These are phyloP conservation scores for Spergularia azorica DNA, from an alignment of 179 eudicot species.

Conservation along the genomic window DNA sequence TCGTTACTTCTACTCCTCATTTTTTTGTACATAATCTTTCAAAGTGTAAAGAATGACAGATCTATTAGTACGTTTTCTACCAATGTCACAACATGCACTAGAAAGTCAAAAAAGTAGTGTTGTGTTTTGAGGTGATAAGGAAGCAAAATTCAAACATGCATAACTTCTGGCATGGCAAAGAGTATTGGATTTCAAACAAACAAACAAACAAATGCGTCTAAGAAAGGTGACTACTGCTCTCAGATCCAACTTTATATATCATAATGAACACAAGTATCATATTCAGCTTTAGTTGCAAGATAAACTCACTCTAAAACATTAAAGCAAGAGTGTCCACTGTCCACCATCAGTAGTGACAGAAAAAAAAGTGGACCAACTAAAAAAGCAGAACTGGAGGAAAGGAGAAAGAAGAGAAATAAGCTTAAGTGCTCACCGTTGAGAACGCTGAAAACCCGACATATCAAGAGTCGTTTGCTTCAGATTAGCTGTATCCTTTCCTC, in stretches of 20 bases:
- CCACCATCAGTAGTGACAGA: not conserved
- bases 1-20: not conserved
- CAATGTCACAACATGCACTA: conserved; percentile 4
- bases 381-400: not conserved
- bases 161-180: conserved; percentile 1
- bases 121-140: not conserved
- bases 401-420: not conserved
- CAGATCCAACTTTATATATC: not conserved
- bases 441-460: conserved; percentile 44
- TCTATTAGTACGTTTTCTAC: not conserved
- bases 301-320: not conserved
- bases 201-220: too few species aligned
- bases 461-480: conserved; percentile 61
- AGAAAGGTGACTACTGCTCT: not conserved
- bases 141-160: not conserved
- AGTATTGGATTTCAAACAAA: not conserved
- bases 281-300: not conserved
- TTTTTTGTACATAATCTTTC: not conserved
- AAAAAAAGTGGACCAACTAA: too few species aligned
- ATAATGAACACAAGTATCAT: not conserved
- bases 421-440: conserved; percentile 37
- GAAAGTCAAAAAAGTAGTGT: not conserved
- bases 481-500: conserved; percentile 38
- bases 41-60: not conserved
- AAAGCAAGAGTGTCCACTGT: not conserved